A percentile compares a stretch with the other conserved stretches of the same genome.
These are phyloP conservation scores for Rosa multiflora DNA, from an alignment of 306 rosid genomes.

Conservation along the genomic window DNA sequence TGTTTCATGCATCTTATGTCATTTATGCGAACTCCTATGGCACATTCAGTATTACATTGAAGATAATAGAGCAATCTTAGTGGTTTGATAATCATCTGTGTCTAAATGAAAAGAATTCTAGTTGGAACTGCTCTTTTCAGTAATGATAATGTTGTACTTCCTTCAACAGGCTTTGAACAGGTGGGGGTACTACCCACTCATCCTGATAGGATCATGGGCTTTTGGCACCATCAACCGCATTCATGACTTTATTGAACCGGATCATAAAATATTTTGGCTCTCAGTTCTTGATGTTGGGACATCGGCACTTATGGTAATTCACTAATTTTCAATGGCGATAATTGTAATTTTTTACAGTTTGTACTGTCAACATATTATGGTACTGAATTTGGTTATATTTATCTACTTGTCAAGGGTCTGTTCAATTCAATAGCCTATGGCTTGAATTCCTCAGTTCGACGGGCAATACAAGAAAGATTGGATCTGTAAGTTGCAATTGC, in stretches of 20 bases:
- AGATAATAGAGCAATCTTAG: not conserved
- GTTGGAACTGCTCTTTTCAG: not conserved
- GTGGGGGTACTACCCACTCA: conserved; percentile 97
- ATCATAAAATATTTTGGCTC: conserved; percentile 89
- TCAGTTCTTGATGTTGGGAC: conserved; percentile 89
- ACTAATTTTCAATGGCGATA: not conserved
- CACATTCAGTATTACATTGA: not conserved
- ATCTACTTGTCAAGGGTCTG: conserved; percentile 65
- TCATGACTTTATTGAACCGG: conserved; percentile 92
- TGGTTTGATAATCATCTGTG: not conserved
- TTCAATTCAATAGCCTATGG: conserved; percentile 99
- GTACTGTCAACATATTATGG: too few relatives aligned
- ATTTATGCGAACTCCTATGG: not conserved
- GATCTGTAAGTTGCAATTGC: conserved; percentile 59
- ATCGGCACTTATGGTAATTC: conserved; percentile 87
- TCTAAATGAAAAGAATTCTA: not conserved
- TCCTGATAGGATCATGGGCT: conserved; percentile 92
- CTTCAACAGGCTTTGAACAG: conserved; percentile 76
- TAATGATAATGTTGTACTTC: not conserved
- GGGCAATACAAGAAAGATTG: conserved; percentile 78
- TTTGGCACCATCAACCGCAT: conserved; percentile 91
- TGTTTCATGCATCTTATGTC: not conserved
- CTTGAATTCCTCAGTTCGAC: conserved; percentile 94
- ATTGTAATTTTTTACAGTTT: too few relatives aligned
- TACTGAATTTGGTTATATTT: not conserved